Conservation (phyloP, 2,329 filamentous ascomycete species). For the Sarocladium strictum region DNA sequence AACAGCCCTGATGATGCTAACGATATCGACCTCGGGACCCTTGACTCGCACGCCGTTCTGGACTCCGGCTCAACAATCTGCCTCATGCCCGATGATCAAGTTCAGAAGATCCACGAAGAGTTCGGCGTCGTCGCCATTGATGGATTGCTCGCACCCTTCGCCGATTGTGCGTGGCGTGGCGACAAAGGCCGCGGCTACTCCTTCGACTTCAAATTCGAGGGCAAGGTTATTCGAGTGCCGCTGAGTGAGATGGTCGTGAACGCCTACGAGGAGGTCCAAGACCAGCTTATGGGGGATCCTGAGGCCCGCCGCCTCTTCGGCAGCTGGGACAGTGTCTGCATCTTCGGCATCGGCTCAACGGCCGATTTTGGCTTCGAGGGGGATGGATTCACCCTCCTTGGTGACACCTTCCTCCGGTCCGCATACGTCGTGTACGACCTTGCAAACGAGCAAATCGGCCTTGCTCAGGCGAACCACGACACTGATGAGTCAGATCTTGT, state of each 20-base stretch:
- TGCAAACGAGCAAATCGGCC: slow-evolving; percentile 40
- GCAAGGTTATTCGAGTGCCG: slow-evolving; percentile 39
- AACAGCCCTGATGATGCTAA: slow-evolving; percentile 19
- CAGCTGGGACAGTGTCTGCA: slow-evolving; percentile 39
- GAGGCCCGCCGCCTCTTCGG: slow-evolving; percentile 24
- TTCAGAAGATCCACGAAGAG: slow-evolving; percentile 41
- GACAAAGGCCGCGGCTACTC: slow-evolving; percentile 35
- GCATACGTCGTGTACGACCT: slow-evolving; percentile 54
- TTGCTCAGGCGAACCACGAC: slow-evolving; percentile 48
- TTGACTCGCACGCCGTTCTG: slow-evolving; percentile 54
- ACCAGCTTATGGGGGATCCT: slow-evolving; percentile 33
- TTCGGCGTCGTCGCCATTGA: slow-evolving; percentile 42
- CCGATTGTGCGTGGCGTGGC: slow-evolving; percentile 45
- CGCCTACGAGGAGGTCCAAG: slow-evolving; percentile 28
- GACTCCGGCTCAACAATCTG: slow-evolving; percentile 69
- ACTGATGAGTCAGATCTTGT: slow-evolving; percentile 36
- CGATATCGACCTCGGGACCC: slow-evolving; percentile 25
- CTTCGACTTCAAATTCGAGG: slow-evolving; percentile 48
- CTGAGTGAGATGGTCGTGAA: slow-evolving; percentile 49
- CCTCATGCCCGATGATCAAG: slow-evolving; percentile 59
- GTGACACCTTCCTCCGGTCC: slow-evolving; percentile 52
- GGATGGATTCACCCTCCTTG: slow-evolving; percentile 39
- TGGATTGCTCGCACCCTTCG: slow-evolving; percentile 37
- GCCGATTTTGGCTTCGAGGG: slow-evolving; percentile 24
- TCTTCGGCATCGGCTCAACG: slow-evolving; percentile 47